Conservation (phyloP, 176 grass and related monocot genomes). For the Aechmea fasciata region DNA sequence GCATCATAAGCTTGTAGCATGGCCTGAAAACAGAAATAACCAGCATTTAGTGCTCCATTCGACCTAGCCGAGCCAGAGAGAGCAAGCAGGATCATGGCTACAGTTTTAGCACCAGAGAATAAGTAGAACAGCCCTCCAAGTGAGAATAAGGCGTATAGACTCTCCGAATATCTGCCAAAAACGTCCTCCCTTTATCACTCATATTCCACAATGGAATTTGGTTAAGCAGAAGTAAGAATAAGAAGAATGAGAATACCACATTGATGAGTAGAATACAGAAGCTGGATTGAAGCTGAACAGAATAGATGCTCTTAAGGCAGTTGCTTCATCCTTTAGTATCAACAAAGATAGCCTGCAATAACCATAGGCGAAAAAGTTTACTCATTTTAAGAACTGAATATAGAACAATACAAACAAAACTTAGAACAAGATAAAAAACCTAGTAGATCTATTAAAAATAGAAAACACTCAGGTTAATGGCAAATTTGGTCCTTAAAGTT, state of each 20-base stretch:
- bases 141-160: slow-evolving; percentile 65
- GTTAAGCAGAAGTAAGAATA: neutral
- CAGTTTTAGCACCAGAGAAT: slow-evolving; percentile 66
- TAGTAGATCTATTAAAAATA: no score
- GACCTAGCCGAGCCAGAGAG: slow-evolving; percentile 93
- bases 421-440: neutral
- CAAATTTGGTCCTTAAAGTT: neutral
- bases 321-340: slow-evolving; percentile 49
- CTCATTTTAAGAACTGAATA: neutral
- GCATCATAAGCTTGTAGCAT: slow-evolving; percentile 61
- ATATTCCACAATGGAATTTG: neutral
- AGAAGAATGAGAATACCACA: slow-evolving; percentile 41
- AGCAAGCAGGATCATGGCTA: slow-evolving; percentile 75
- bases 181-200: neutral
- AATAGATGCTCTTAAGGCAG: slow-evolving; percentile 52
- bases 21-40: slow-evolving; percentile 93
- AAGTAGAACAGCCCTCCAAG: slow-evolving; percentile 77
- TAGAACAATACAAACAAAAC: neutral
- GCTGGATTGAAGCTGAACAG: slow-evolving; percentile 91
- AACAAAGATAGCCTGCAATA: slow-evolving; percentile 58
- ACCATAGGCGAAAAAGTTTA: neutral
- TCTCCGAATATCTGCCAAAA: slow-evolving; percentile 76
- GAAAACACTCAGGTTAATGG: no score
- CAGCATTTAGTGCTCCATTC: slow-evolving; percentile 93
- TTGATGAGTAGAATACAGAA: slow-evolving; percentile 87